These are phyloP conservation scores for Epithemia pelagica DNA, from an alignment of 108 stramenopile genomes.

Conservation along the genomic window DNA sequence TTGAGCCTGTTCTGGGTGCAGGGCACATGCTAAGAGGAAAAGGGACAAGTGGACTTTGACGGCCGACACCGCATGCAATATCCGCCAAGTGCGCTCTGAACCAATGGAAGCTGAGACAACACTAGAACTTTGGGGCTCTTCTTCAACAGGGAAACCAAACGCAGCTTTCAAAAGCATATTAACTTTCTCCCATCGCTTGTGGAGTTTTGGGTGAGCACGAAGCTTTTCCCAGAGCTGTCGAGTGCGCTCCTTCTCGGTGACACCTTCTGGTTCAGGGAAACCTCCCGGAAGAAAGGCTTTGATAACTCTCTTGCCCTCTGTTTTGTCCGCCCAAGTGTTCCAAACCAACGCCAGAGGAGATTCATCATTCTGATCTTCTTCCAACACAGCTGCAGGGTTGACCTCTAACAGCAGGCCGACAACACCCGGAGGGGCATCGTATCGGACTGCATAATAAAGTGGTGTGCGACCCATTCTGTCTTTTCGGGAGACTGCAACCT, in stretches of 20 bases:
- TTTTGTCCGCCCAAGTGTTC: slow-evolving; percentile 69
- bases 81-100: slow-evolving; percentile 40
- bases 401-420: slow-evolving; percentile 54
- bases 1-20: slow-evolving; percentile 65
- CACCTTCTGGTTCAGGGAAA: slow-evolving; percentile 5
- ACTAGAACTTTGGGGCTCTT: slow-evolving; percentile 2
- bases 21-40: slow-evolving; percentile 52
- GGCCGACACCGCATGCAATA: slow-evolving; percentile 66
- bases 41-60: slow-evolving; percentile 64
- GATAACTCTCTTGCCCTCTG: slow-evolving; percentile 53
- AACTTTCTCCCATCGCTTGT: slow-evolving; percentile 50
- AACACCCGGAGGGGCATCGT: slow-evolving; percentile 77
- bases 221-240: slow-evolving; percentile 19
- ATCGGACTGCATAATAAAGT: slow-evolving; percentile 70
- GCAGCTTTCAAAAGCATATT: slow-evolving; percentile 68
- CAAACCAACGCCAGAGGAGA: slow-evolving; percentile 63
- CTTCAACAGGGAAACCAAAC: slow-evolving; percentile 59
- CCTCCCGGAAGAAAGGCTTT: slow-evolving; percentile 15
- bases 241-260: slow-evolving; percentile 12
- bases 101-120: background rate
- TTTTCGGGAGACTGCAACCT: slow-evolving; percentile 31
- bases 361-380: slow-evolving; percentile 64
- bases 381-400: slow-evolving; percentile 62
- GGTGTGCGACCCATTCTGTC: slow-evolving; percentile 53
- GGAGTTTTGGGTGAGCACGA: slow-evolving; percentile 20